These are phyloP conservation scores for Leccinum solheimii DNA, from an alignment of 1,284 basidiomycete genomes.

Conservation along the genomic window DNA sequence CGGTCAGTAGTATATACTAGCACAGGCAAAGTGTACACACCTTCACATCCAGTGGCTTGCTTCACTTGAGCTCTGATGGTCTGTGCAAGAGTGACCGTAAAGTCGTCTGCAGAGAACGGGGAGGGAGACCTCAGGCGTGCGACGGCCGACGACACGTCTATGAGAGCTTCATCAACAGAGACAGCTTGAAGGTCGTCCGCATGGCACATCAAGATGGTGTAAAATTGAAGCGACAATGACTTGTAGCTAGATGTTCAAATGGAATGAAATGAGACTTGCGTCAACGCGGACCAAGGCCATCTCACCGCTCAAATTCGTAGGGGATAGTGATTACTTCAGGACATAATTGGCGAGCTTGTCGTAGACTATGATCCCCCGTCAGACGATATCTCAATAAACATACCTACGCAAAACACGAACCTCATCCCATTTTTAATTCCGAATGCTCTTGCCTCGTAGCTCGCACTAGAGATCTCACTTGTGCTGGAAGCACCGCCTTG, in stretches of 20 bases:
- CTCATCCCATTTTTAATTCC: slow-evolving; percentile 96
- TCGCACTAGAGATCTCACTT: slow-evolving; percentile 92
- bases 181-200: slow-evolving; percentile 94
- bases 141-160: slow-evolving; percentile 81
- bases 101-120: slow-evolving; percentile 40
- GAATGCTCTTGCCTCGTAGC: slow-evolving; percentile 88
- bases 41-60: slow-evolving; percentile 80
- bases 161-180: slow-evolving; percentile 92
- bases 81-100: slow-evolving; percentile 78
- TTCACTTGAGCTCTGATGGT: slow-evolving; percentile 77
- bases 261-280: slow-evolving; percentile 20
- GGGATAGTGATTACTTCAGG: slow-evolving; percentile 80
- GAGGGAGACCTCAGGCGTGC: slow-evolving; percentile 41
- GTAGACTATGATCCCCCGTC: slow-evolving; percentile 53
- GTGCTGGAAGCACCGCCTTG: slow-evolving; percentile 75
- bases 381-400: neutral
- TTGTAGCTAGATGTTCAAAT: slow-evolving; percentile 64
- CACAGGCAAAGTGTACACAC: slow-evolving; percentile 39
- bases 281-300: neutral
- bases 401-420: slow-evolving; percentile 37
- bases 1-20: slow-evolving; percentile 5
- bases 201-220: slow-evolving; percentile 86
- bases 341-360: slow-evolving; percentile 82
- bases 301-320: slow-evolving; percentile 80
- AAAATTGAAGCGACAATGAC: slow-evolving; percentile 80